Evolutionary conservation across 169 alveolate genomes (phyloP).

Genomic region (Besnoitia besnoiti): DNA sequence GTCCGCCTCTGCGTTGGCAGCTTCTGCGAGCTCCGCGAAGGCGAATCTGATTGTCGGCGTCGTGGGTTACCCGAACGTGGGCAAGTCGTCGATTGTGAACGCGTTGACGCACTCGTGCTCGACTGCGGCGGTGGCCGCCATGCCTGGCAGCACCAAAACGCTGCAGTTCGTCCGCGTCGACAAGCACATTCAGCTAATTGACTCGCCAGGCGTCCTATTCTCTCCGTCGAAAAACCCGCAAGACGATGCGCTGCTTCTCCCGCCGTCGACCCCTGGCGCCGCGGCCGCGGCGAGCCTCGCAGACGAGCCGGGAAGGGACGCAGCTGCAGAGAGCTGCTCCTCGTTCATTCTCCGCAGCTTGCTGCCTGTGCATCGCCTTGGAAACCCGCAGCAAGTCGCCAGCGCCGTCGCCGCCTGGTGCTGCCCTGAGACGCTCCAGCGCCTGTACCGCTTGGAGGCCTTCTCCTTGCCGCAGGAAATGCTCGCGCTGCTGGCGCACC

Average conservation of each 20-base stretch:
- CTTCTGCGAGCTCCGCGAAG: no score
- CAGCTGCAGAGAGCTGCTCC: constrained; percentile 71
- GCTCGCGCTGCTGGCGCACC: constrained; percentile 76
- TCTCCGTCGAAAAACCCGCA: constrained; percentile 63
- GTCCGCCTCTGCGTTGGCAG: no score
- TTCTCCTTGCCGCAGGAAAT: constrained; percentile 77
- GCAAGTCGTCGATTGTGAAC: constrained; percentile 92
- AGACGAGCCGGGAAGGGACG: background rate
- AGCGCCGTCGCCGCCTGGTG: constrained; percentile 79
- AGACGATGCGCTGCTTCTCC: constrained; percentile 50
- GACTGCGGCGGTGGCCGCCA: constrained; percentile 90
- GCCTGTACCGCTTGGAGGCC: constrained; percentile 80
- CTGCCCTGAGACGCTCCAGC: constrained; percentile 75
- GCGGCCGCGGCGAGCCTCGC: background rate
- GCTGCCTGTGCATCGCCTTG: constrained; percentile 88
- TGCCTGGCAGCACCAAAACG: constrained; percentile 93
- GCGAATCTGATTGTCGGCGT: constrained; percentile 90
- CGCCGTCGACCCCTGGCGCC: constrained; percentile 34
- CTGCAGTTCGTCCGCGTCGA: constrained; percentile 90
- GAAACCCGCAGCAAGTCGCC: constrained; percentile 89
- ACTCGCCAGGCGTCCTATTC: constrained; percentile 96
- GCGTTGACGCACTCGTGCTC: constrained; percentile 86
- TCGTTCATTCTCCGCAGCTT: constrained; percentile 60
- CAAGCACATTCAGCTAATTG: constrained; percentile 88
- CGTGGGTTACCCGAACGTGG: constrained; percentile 95